Evolutionary conservation across 2,329 filamentous ascomycete genomes (phyloP), one percentile per base, ranked within the genome.

Genomic region (Cladophialophora exuberans): DNA sequence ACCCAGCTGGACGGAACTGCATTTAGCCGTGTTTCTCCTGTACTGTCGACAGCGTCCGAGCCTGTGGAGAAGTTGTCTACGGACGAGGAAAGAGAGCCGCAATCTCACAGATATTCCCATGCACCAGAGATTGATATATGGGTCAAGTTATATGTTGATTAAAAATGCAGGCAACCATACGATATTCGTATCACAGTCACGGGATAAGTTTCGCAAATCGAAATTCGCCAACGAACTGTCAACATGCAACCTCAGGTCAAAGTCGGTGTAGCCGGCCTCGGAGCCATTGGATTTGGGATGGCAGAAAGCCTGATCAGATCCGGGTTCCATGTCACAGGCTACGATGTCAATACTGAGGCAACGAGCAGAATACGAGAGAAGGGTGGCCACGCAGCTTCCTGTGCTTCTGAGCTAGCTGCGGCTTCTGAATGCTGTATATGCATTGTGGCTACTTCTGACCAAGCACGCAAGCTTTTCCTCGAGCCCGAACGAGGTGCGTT

Each of bases 201-300:
- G n/a, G n/a, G n/a, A n/a, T n/a, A n/a, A n/a, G n/a, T n/a, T n/a
- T n/a, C n/a, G n/a, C n/a, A n/a, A n/a, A n/a, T n/a, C n/a, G n/a
- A n/a, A n/a, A n/a, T n/a, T n/a, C n/a, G n/a, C n/a, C n/a, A n/a
- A n/a, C 28, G 28, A 6, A 6, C 28, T 31, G 6, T 6, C 35
- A 17, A 38, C 35, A 38, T 38, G 35, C 6, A 6, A 7, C 9
- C 6, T 6, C 6, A 10, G 15, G 6, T 15, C 9, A 49, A 22
- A 17, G 22, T 49, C 17, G 45, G 17, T 10, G 9, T 49, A 4
- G 20, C 25, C 6, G 45, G 45, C 15, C 20, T 49, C 5, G 45
- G 45, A 10, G 30, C 45, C 15, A 49, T 49, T n/a, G 45, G 45
- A 6, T 15, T 36, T 3, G 45, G 45, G 5, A 49, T 49, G 45